Conservation (phyloP, 495 filamentous ascomycete species). For the Podospora anserina region DNA sequence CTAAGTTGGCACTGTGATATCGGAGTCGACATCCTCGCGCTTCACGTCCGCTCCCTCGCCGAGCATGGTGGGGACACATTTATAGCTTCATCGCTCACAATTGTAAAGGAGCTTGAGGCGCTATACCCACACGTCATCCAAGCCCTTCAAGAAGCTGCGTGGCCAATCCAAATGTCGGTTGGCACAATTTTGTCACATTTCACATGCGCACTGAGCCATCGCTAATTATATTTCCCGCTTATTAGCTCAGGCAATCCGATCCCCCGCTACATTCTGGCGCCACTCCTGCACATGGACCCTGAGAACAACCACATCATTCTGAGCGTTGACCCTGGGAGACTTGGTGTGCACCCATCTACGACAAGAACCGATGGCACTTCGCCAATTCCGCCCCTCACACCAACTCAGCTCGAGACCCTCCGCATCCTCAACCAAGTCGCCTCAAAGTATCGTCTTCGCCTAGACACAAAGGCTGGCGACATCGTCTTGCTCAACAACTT, state of each 20-base stretch:
- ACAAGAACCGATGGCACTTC: background rate
- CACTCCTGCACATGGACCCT: constrained; percentile 36
- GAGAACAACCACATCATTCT: constrained; percentile 33
- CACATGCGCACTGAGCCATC: background rate
- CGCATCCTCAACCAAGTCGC: constrained; percentile 34
- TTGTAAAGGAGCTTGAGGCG: constrained; percentile 39
- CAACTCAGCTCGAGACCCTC: constrained; percentile 38
- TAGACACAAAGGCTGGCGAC: constrained; percentile 57
- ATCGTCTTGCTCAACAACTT: constrained; percentile 64
- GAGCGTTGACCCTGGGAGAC: constrained; percentile 42
- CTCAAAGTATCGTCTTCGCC: constrained; percentile 30
- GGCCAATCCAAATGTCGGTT: constrained; percentile 47
- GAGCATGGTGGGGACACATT: constrained; percentile 40
- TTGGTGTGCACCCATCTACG: constrained; percentile 41
- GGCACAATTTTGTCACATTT: background rate
- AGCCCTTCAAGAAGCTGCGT: constrained; percentile 29
- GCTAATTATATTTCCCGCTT: background rate
- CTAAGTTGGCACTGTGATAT: constrained; percentile 47
- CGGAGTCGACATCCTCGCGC: constrained; percentile 41
- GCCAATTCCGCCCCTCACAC: constrained; percentile 32
- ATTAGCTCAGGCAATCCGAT: constrained; percentile 37
- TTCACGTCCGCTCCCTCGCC: constrained; percentile 42
- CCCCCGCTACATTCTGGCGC: constrained; percentile 33
- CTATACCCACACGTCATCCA: constrained; percentile 34
- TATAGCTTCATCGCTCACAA: constrained; percentile 39